These are phyloP conservation scores for Candida sp. DNA, from an alignment of 1,139 yeast genomes.

Conservation along the genomic window DNA sequence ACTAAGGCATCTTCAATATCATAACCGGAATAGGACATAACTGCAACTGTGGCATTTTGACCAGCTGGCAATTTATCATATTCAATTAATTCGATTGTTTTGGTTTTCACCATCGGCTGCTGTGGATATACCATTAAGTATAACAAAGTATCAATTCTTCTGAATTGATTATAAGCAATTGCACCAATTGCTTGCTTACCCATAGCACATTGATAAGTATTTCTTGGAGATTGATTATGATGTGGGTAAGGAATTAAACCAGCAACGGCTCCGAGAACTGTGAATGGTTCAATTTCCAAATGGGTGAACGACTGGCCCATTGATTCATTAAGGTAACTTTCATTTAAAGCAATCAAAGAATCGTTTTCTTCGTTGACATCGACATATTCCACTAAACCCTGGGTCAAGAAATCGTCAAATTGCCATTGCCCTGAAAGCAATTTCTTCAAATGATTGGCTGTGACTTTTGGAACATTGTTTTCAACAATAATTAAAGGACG, in stretches of 20 bases:
- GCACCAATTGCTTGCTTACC: conserved; percentile 99
- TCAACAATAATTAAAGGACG: conserved; percentile 88
- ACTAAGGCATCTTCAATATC: conserved; percentile 99
- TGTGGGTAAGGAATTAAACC: conserved; percentile 99
- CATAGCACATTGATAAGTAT: conserved; percentile 99
- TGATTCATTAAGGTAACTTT: conserved; percentile 37
- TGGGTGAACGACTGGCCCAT: conserved; percentile 61
- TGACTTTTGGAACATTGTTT: conserved; percentile 67
- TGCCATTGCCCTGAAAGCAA: conserved; percentile 69
- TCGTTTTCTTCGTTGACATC: conserved; percentile 99
- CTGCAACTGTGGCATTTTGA: conserved; percentile 98
- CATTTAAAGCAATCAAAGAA: conserved; percentile 88
- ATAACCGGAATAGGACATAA: conserved; percentile 98
- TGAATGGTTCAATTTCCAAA: conserved; percentile 94
- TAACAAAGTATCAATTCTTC: conserved; percentile 90
- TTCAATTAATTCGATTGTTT: conserved; percentile 91
- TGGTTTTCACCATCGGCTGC: conserved; percentile 98
- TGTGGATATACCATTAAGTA: conserved; percentile 98
- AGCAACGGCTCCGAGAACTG: conserved; percentile 97
- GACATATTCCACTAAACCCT: conserved; percentile 90
- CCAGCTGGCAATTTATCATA: conserved; percentile 99
- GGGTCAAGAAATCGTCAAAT: conserved; percentile 83
- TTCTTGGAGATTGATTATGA: conserved; percentile 99
- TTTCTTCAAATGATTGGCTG: conserved; percentile 60
- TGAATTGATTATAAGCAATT: conserved; percentile 93